These are phyloP conservation scores for Kurtzmaniella quercitrusa DNA, from an alignment of 1,139 yeast genomes.

Conservation along the genomic window DNA sequence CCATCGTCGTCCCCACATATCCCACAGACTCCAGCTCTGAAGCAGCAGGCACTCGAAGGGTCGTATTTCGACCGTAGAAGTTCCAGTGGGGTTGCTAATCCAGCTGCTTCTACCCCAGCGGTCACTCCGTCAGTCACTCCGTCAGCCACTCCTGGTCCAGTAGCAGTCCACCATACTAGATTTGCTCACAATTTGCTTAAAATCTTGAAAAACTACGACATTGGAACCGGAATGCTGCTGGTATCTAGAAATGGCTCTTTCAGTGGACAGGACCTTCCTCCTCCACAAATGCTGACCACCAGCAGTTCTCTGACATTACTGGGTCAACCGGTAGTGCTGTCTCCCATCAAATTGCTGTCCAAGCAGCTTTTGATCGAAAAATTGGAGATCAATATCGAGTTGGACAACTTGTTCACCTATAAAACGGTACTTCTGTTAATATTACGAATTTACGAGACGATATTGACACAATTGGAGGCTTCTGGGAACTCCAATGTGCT, in stretches of 20 bases:
- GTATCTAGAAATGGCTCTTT: not conserved
- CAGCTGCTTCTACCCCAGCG: not conserved
- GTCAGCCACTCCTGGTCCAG: not conserved
- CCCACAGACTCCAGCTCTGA: not conserved
- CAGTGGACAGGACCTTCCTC: conserved; percentile 8
- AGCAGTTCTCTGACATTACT: conserved; percentile 5
- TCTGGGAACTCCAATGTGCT: conserved; percentile 1
- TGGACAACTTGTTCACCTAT: conserved; percentile 39
- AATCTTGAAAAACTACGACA: conserved; percentile 40
- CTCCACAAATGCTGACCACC: conserved; percentile 5
- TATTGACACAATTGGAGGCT: conserved; percentile 15
- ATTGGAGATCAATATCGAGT: conserved; percentile 39
- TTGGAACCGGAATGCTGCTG: conserved; percentile 18
- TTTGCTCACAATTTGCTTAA: conserved; percentile 32
- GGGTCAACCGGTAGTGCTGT: conserved; percentile 11
- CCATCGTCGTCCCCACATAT: not conserved
- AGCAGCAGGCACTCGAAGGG: not conserved
- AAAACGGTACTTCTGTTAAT: conserved; percentile 32
- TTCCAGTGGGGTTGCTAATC: not conserved
- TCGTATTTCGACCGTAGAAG: not conserved
- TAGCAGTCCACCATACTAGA: conserved; percentile 29
- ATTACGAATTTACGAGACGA: conserved; percentile 23
- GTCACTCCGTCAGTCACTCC: not conserved
- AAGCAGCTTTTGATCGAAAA: conserved; percentile 43
- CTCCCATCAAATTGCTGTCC: conserved; percentile 41